phyloP scores from a whole-genome alignment of 1,284 basidiomycete species.

The Ganoderma lucidum region DNA sequence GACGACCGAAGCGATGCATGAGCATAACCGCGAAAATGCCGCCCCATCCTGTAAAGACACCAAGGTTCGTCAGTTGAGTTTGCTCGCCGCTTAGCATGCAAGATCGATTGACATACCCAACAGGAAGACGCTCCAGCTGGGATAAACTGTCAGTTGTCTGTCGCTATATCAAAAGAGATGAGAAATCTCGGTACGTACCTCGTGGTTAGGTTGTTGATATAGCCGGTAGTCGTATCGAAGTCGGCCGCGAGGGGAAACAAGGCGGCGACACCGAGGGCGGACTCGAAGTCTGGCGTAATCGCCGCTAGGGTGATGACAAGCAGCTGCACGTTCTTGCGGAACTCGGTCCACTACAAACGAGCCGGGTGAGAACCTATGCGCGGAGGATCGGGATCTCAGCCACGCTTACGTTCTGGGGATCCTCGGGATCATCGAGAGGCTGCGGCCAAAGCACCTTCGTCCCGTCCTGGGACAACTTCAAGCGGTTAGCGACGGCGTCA shows the following conservation, averaged over 20 bases:
- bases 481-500: slow-evolving; percentile 51
- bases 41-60: slow-evolving; percentile 58
- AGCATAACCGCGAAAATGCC: slow-evolving; percentile 66
- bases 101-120: slow-evolving; percentile 47
- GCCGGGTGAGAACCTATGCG: background rate
- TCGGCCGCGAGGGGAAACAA: slow-evolving; percentile 67
- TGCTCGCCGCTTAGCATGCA: background rate
- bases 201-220: slow-evolving; percentile 71
- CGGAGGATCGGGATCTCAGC: slow-evolving; percentile 15
- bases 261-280: slow-evolving; percentile 67
- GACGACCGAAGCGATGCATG: slow-evolving; percentile 63
- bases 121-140: slow-evolving; percentile 74
- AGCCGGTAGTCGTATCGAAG: slow-evolving; percentile 62
- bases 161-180: background rate
- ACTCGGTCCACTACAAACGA: slow-evolving; percentile 49
- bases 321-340: slow-evolving; percentile 61
- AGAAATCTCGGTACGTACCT: slow-evolving; percentile 16
- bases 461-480: slow-evolving; percentile 58
- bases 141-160: slow-evolving; percentile 9
- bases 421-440: slow-evolving; percentile 66
- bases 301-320: slow-evolving; percentile 70
- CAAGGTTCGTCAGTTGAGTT: background rate
- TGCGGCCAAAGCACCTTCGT: slow-evolving; percentile 66
- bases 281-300: slow-evolving; percentile 75
- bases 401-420: slow-evolving; percentile 68